These are phyloP conservation scores for Schizosaccharomyces lindneri DNA, from an alignment of 805 yeast species.

Conservation along the genomic window DNA sequence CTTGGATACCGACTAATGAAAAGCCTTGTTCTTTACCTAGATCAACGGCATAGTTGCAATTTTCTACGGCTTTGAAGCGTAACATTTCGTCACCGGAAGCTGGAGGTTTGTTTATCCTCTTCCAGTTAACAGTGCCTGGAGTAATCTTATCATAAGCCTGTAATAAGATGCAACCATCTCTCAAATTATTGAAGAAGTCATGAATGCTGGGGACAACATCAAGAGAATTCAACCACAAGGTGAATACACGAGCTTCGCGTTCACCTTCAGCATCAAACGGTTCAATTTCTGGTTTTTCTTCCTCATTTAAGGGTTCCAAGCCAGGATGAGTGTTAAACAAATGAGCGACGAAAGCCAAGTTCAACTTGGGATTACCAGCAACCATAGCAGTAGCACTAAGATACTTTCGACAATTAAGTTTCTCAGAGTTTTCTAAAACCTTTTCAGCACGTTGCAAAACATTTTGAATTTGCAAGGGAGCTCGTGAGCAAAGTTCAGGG, in stretches of 20 bases:
- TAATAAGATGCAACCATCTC: conserved; percentile 68
- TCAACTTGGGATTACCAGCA: conserved; percentile 88
- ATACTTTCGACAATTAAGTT: conserved; percentile 76
- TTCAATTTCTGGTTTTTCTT: conserved; percentile 79
- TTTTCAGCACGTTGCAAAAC: conserved; percentile 65
- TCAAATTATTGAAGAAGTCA: conserved; percentile 73
- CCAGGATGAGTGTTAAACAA: conserved; percentile 93
- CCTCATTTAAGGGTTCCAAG: conserved; percentile 78
- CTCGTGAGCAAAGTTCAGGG: conserved; percentile 56
- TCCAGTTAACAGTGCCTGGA: conserved; percentile 69
- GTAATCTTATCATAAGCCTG: conserved; percentile 90
- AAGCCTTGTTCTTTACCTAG: conserved; percentile 79
- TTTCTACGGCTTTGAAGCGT: conserved; percentile 86
- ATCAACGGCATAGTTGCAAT: conserved; percentile 94
- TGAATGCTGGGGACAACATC: conserved; percentile 92
- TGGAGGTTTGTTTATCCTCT: conserved; percentile 68
- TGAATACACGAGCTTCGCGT: conserved; percentile 95
- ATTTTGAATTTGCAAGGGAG: conserved; percentile 60
- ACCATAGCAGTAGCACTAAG: conserved; percentile 81
- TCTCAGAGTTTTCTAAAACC: conserved; percentile 67
- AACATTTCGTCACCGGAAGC: conserved; percentile 46
- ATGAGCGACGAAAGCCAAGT: conserved; percentile 92
- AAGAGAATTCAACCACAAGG: conserved; percentile 86
- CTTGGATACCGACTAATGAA: conserved; percentile 92
- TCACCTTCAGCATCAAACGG: conserved; percentile 98